Evolutionary conservation across 371 early-diverging fungal genomes (phyloP).

Genomic region (Lichtheimia ornata): DNA sequence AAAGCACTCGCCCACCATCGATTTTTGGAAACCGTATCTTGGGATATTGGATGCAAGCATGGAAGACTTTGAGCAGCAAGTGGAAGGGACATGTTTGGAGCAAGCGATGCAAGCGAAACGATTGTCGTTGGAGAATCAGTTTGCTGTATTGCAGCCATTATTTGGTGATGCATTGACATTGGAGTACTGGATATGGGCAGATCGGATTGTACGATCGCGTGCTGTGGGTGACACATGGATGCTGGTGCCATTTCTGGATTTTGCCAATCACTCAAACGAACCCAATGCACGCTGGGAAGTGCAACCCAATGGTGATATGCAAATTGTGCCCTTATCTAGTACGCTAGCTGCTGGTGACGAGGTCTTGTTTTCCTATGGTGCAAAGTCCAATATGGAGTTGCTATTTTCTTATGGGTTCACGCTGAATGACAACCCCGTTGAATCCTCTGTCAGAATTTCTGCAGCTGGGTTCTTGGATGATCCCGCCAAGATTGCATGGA

Average conservation of each 20-base stretch:
- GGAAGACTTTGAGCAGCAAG: not conserved
- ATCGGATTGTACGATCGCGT: slow-evolving; percentile 55
- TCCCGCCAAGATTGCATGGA: slow-evolving; percentile 21
- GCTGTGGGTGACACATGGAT: slow-evolving; percentile 31
- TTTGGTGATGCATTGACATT: slow-evolving; percentile 25
- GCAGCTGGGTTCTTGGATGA: slow-evolving; percentile 21
- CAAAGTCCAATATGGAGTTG: slow-evolving; percentile 66
- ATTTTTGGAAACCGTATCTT: slow-evolving; percentile 50
- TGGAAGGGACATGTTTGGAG: slow-evolving; percentile 45
- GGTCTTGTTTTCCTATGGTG: slow-evolving; percentile 55
- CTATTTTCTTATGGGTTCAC: slow-evolving; percentile 63
- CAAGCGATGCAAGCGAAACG: slow-evolving; percentile 41
- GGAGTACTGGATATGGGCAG: slow-evolving; percentile 53
- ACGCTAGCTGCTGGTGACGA: slow-evolving; percentile 21
- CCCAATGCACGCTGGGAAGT: slow-evolving; percentile 57
- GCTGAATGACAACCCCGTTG: slow-evolving; percentile 33
- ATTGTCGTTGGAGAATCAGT: slow-evolving; percentile 22
- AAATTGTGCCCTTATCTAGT: slow-evolving; percentile 3
- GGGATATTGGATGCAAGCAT: slow-evolving; percentile 38
- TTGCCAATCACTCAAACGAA: slow-evolving; percentile 54
- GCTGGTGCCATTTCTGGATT: slow-evolving; percentile 59
- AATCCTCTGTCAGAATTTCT: slow-evolving; percentile 18
- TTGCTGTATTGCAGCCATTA: slow-evolving; percentile 10
- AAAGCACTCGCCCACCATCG: slow-evolving; percentile 20
- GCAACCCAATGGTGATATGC: slow-evolving; percentile 13